Evolutionary conservation across 345 rosid species (phyloP).

Genomic region (Garcia nutans): DNA sequence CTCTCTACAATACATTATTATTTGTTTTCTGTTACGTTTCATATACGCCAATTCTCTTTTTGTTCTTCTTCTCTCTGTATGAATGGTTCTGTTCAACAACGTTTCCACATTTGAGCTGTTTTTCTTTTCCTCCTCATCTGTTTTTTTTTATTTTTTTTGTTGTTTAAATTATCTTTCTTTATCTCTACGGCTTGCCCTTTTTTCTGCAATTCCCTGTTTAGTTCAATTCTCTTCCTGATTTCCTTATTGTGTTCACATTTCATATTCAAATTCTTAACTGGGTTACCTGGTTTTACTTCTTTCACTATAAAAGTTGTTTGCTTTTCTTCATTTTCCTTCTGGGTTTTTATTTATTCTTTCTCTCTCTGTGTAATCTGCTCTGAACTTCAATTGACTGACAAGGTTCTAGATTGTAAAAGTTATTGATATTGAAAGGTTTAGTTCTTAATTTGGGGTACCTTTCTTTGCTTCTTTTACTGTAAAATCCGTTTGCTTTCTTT

Average conservation of each 20-base stretch:
- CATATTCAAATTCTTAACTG: slow-evolving; percentile 7
- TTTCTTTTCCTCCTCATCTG: not conserved
- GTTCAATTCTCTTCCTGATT: not conserved
- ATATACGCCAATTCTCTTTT: slow-evolving; percentile 3
- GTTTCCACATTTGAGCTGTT: not conserved
- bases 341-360: not conserved
- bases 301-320: not conserved
- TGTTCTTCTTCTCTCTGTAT: not conserved
- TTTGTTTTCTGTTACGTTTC: slow-evolving; percentile 8
- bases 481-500: not conserved
- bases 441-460: too few species aligned
- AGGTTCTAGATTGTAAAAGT: not conserved
- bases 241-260: not conserved
- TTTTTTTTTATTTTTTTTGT: not conserved
- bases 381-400: not conserved
- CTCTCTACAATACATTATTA: not conserved
- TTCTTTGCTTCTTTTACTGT: not conserved
- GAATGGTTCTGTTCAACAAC: not conserved
- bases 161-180: not conserved
- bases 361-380: too few species aligned
- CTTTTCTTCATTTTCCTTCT: not conserved
- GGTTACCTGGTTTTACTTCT: slow-evolving; percentile 1
- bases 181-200: slow-evolving; percentile 4
- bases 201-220: not conserved
- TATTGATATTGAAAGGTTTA: too few species aligned